Percentiles rank a stretch among this genome's conserved stretches.
Evolutionary conservation across 1,139 yeast genomes (phyloP).

Genomic region (Entelexis sorbosivorans): DNA sequence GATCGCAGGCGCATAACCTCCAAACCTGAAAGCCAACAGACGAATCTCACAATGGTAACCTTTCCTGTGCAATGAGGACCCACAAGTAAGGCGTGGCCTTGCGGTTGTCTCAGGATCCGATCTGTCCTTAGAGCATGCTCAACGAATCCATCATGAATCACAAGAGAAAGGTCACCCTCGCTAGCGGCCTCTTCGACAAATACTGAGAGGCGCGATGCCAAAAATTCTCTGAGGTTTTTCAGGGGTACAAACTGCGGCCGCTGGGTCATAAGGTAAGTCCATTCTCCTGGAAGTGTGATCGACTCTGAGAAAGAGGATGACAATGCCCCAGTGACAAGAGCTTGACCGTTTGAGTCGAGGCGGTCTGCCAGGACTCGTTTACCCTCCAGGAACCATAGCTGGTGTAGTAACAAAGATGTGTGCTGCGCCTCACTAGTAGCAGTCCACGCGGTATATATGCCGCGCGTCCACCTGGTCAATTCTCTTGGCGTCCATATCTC

Average conservation of each 20-base stretch:
- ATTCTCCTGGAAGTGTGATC: slow-evolving; percentile 1
- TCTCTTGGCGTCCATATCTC: slow-evolving; percentile 82
- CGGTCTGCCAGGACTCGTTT: slow-evolving; percentile 15
- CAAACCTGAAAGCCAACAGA: slow-evolving; percentile 84
- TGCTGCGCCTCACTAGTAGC: slow-evolving; percentile 48
- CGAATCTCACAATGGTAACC: slow-evolving; percentile 58
- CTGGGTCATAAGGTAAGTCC: slow-evolving; percentile 15
- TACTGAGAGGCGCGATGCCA: slow-evolving; percentile 52
- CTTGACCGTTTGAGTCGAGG: background rate
- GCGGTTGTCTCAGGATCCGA: slow-evolving; percentile 71
- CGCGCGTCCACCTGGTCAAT: slow-evolving; percentile 76
- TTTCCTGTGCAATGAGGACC: slow-evolving; percentile 83
- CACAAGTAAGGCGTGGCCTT: slow-evolving; percentile 82
- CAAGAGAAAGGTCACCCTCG: slow-evolving; percentile 50
- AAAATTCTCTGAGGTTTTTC: slow-evolving; percentile 42
- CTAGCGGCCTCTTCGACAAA: slow-evolving; percentile 47
- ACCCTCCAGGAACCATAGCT: slow-evolving; percentile 16
- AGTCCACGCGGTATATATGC: slow-evolving; percentile 44
- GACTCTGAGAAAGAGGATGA: background rate
- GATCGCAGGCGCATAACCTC: slow-evolving; percentile 51
- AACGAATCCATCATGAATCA: slow-evolving; percentile 59
- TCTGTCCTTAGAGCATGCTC: slow-evolving; percentile 73
- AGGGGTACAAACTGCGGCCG: slow-evolving; percentile 24
- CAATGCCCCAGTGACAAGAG: background rate
- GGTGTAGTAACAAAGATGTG: slow-evolving; percentile 23